Percentiles rank a stretch among this genome's conserved stretches.
These are phyloP conservation scores for Diaporthe nobilis DNA, from an alignment of 2,329 filamentous ascomycete genomes.

Conservation along the genomic window DNA sequence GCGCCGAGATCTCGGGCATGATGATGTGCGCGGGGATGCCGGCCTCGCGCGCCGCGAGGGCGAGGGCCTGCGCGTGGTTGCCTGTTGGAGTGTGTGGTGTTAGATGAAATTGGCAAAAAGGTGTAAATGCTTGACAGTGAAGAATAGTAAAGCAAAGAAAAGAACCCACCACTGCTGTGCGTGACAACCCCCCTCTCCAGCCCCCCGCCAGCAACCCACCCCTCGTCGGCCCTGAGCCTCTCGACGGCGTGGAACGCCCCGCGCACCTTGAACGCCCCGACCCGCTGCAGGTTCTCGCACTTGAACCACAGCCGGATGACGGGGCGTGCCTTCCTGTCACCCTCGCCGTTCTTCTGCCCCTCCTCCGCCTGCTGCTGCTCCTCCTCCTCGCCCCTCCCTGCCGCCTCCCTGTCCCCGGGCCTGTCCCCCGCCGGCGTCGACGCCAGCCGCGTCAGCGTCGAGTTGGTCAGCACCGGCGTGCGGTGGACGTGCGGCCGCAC, in stretches of 20 bases:
- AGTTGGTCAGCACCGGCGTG: slow-evolving; percentile 87
- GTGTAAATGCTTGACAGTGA: too few relatives aligned
- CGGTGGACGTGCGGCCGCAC: slow-evolving; percentile 84
- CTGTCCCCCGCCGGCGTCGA: slow-evolving; percentile 73
- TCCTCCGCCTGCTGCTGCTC: background rate
- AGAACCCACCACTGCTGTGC: slow-evolving; percentile 82
- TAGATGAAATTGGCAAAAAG: too few relatives aligned
- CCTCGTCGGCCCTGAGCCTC: slow-evolving; percentile 74
- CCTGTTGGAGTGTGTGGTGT: slow-evolving; percentile 64
- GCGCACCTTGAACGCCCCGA: slow-evolving; percentile 93
- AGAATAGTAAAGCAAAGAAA: slow-evolving; percentile 29
- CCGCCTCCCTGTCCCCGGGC: slow-evolving; percentile 65
- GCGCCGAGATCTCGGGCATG: slow-evolving; percentile 88
- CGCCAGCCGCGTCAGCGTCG: slow-evolving; percentile 80
- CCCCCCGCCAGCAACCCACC: slow-evolving; percentile 72
- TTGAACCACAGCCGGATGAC: slow-evolving; percentile 89
- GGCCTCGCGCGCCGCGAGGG: slow-evolving; percentile 83
- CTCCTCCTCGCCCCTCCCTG: slow-evolving; percentile 54
- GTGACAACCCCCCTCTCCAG: slow-evolving; percentile 82
- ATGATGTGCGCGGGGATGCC: slow-evolving; percentile 87
- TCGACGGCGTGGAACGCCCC: slow-evolving; percentile 91
- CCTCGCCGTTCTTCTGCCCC: slow-evolving; percentile 32
- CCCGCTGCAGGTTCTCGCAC: slow-evolving; percentile 91
- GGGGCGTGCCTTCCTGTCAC: slow-evolving; percentile 69
- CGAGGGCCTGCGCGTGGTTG: slow-evolving; percentile 94